Base-by-base conservation (phyloP, 805 yeast species). In the Zygosaccharomyces siamensis region DNA sequence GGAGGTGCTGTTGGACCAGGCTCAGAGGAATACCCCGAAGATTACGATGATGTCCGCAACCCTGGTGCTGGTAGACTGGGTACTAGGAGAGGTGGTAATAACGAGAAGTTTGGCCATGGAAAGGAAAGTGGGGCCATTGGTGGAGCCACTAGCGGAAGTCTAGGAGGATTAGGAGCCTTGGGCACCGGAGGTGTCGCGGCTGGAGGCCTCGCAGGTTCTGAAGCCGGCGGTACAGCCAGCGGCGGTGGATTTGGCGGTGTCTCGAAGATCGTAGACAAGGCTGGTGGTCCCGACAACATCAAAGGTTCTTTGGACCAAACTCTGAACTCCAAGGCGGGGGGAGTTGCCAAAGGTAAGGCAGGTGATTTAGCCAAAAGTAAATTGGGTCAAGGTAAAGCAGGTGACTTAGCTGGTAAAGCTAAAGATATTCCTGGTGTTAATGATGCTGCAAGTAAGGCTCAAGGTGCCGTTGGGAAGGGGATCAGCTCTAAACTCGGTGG, bases 341-440 rank as follows among this genome's bases (percentile, higher is more conserved):
- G 30, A 27, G 23, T 38, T n/a, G 30, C 28, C 28, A 38, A 38
- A 16, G 16, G 31, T 5, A 38, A 27, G 18, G 41, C 31, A 3
- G 41, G 27, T 21, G 41, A 38, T 10, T n/a, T 38, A 14, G 41
- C 41, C 7, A 38, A 20, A 16, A 23, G 28, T 16, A 38, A 38
- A 16, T 27, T 38, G 3, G 41, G 42, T 6, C 27, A 21, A 16
- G 50, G 30, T 5, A 32, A 32, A 12, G 44, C 45, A 3, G 36
- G 41, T 16, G 38, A 40, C 8, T 21, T 37, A 7, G 43, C 41
- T 6, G 40, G 39, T 5, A 31, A 32, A 14, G 38, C 47, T 5
- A 32, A 43, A 5, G 45, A 41, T 20, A 39, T 46, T 16, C 41
- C 48, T 16, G 48, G 41, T 7, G 41, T 28, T 7, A 38, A 27